phyloP scores from a whole-genome alignment of 2,329 filamentous ascomycete species.

The Claviceps sp. region DNA sequence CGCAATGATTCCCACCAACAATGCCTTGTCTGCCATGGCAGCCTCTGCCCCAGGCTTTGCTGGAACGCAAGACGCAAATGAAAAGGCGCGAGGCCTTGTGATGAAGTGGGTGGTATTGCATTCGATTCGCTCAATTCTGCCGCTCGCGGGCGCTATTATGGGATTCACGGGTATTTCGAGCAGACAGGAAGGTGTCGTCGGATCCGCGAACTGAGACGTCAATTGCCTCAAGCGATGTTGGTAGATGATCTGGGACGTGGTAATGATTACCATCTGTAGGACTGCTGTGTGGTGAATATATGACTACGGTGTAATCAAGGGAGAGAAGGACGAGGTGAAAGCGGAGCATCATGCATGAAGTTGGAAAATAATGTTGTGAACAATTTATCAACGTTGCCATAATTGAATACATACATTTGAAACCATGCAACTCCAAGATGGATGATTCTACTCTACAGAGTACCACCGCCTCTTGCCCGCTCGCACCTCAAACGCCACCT shows the following conservation, averaged over 20 bases:
- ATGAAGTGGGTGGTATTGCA: conserved; percentile 4
- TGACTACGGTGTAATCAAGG: not conserved
- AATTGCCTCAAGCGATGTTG: not conserved
- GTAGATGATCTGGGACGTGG: not conserved
- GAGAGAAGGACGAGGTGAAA: not conserved
- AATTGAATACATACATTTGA: too few relatives aligned
- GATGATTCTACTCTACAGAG: not conserved
- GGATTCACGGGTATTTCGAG: not conserved
- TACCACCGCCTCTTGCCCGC: conserved; percentile 25
- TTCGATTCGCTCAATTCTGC: not conserved
- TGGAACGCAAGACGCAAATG: not conserved
- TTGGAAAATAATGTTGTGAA: too few relatives aligned
- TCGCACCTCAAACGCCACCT: conserved; percentile 26
- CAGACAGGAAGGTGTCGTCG: not conserved
- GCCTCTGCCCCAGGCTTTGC: not conserved
- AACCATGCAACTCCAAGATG: not conserved
- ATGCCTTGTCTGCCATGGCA: not conserved
- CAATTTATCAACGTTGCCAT: too few relatives aligned
- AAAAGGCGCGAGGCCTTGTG: not conserved
- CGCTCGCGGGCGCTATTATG: conserved; percentile 1
- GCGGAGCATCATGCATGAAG: too few relatives aligned
- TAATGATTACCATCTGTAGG: too few relatives aligned
- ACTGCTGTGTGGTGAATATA: not conserved
- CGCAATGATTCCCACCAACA: conserved; percentile 3
- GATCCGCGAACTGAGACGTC: not conserved